Evolutionary conservation across 805 yeast genomes (phyloP), one percentile per base, ranked within the genome.

Genomic region (Metschnikowia drakensbergensis): DNA sequence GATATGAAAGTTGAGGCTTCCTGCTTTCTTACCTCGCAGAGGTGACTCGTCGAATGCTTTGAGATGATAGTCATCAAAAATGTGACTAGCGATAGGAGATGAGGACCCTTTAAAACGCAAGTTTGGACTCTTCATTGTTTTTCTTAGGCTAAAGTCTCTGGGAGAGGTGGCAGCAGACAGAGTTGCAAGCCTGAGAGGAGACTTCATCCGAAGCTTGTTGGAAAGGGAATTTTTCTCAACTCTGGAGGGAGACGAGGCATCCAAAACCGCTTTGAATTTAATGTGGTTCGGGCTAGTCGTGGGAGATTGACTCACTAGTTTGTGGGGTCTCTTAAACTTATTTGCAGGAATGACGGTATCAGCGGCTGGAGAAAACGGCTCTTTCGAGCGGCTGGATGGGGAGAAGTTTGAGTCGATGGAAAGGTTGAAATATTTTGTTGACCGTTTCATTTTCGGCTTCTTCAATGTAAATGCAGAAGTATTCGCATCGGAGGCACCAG

Each of bases 271-370:
- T 37, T 57, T 57, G 37, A 39, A 48, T 47, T 52, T 54, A 31
- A 45, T 47, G 42, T 26, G 39, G 13, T 53, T 49, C 30, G 45
- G 45, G 26, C 67, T 59, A 4, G 75, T 76, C 10, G 75, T 70
- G 4, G 77, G 77, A 13, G 71, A 64, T 52, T 72, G 75, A 50
- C 75, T 70, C 23, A 72, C 69, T 43, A 72, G 59, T 47, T 67
- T 65, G 54, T 71, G 77, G 1, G 77, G 77, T 31, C 77, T 59
- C 50, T 72, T 72, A 58, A 70, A 72, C 51, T 70, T 71, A 45
- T 54, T 55, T 45, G 52, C 50, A 2, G 58, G 60, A 5, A 54
- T 52, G 5, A 49, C 43, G 31, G 48, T 47, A 33, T 50, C 57
- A 25, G 51, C 45, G 9, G 45, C 43, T 3, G 58, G 55, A 3